Evolutionary conservation across 768 basidiomycete species (phyloP), one percentile per base, ranked within the genome.

Genomic region (Lenzites betulinus): DNA sequence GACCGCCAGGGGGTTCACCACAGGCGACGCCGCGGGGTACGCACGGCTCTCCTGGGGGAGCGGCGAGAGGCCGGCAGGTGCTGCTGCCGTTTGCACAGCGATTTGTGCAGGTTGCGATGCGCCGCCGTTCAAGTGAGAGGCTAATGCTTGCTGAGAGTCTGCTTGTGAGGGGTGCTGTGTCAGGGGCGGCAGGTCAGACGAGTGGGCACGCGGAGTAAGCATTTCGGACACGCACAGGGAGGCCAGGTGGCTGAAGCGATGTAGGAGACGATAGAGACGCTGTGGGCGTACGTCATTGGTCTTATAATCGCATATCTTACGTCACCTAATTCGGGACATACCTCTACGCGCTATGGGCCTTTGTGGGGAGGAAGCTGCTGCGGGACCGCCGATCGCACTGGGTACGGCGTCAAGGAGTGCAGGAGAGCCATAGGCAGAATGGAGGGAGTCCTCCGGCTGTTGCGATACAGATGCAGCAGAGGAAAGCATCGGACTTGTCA

Each of bases 401-500:
- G 79, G 71, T 41, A 77, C 71, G 38, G 87, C 86, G 66, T 92
- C 89, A 44, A 89, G 90, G 62, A 90, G 70, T 65, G 85, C 83
- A 56, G 90, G 90, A 13, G 90, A 91, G 63, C 85, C 84, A 70
- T 87, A 81, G 12, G 82, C 83, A 47, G 88, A 89, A 69, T 87
- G 88, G 25, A 90, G 89, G 25, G 83, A 86, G 36, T 83, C 79
- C 59, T 83, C 81, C 4, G 79, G 87, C 52, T 86, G 87, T 51
- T 83, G 85, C 15, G 83, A 82, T 48, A 70, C 76, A 49, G 82
- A 82, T 33, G 78, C 82, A 38, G 90, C 88, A 25, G 83, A 91
- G 18, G 91, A 92, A 53, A 92, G 67, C 78, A 92, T 86, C 0
- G 91, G 91, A 64, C 91, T 93, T 58, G 89, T 88, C 50, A 88